Evolutionary conservation across 768 basidiomycete genomes (phyloP).

Genomic region (Coprinopsis cinerea): DNA sequence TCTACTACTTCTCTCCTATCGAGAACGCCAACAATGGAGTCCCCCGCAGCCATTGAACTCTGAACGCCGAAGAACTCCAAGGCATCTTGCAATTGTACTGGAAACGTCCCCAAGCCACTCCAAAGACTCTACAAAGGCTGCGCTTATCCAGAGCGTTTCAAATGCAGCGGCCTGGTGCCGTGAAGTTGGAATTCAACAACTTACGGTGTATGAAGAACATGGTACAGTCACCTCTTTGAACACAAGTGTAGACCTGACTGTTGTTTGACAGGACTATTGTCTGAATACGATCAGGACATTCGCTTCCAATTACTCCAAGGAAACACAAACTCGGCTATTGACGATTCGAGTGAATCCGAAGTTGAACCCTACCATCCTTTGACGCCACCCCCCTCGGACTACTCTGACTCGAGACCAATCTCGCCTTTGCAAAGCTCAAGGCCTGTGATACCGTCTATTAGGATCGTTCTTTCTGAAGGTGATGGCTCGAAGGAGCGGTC

Average conservation of each 20-base stretch:
- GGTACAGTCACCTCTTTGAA: slow-evolving; percentile 38
- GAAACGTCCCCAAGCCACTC: slow-evolving; percentile 36
- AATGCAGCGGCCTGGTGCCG: slow-evolving; percentile 58
- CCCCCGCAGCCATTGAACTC: slow-evolving; percentile 44
- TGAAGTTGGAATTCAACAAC: slow-evolving; percentile 48
- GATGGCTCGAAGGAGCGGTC: not conserved
- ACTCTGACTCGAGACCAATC: slow-evolving; percentile 56
- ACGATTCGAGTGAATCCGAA: slow-evolving; percentile 43
- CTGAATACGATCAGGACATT: slow-evolving; percentile 34
- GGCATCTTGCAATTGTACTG: slow-evolving; percentile 63
- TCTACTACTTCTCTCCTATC: slow-evolving; percentile 34
- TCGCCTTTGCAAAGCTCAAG: slow-evolving; percentile 37
- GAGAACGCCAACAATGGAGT: slow-evolving; percentile 28
- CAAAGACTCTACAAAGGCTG: slow-evolving; percentile 29
- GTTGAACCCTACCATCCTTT: slow-evolving; percentile 57
- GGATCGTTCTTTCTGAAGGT: slow-evolving; percentile 14
- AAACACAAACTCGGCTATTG: slow-evolving; percentile 16
- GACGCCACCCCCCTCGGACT: slow-evolving; percentile 75
- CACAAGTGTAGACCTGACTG: not conserved
- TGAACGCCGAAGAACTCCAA: slow-evolving; percentile 52
- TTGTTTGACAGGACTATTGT: slow-evolving; percentile 31
- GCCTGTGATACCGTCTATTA: slow-evolving; percentile 15
- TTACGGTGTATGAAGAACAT: slow-evolving; percentile 68
- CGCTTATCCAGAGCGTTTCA: slow-evolving; percentile 48
- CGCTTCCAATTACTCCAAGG: slow-evolving; percentile 25